Base-by-base conservation (phyloP, 768 basidiomycete genomes). In the Psilocybe cyanescens region DNA sequence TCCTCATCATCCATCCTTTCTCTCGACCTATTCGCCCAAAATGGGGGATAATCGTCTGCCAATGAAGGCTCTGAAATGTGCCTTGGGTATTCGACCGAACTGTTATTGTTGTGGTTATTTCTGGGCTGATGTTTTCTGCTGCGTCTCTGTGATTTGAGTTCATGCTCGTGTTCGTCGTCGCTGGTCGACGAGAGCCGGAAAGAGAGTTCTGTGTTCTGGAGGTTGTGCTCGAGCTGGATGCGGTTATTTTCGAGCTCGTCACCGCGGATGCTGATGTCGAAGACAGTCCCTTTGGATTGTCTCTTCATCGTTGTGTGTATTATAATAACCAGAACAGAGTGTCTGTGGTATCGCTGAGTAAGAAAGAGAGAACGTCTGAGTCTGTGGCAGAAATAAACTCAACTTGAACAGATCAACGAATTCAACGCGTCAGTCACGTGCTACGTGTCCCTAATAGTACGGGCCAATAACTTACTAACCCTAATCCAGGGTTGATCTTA, bases 211-310 rank as follows among this genome's bases (percentile, higher is more conserved):
- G 88, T 88, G 72, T 87, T 80, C 68, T 89, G 86, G 59, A 94
- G 82, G 68, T 91, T 89, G 70, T 87, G 80, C 75, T 94, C 92
- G 54, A 94, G 89, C 71, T 85, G 85, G 55, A 91, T 89, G 62
- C 92, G 87, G 71, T 88, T 73, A 33, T 88, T 81, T 73, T 94
- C 92, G 67, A 88, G 86, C 75, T 87, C 84, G 71, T 94, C 92
- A 60, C 86, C 88, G 7, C 68, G 80, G 57, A 93, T 93, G 76
- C 74, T 76, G 59, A 78, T 69, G 68, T 80, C 78, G 48, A 78
- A 67, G 57, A 71, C 73, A 59, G 72, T 65, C 63, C 72, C 75
- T 73, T 64, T 74, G 60, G 72, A 60, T 39, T 73, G 76, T 67
- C 73, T 71, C 65, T 73, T 75, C 80, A 80, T 80, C 59, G 65